Percentiles rank a stretch among this genome's conserved stretches.
Conservation (phyloP, 352 stramenopile genomes). For the Globisporangium cylindrosporum region DNA sequence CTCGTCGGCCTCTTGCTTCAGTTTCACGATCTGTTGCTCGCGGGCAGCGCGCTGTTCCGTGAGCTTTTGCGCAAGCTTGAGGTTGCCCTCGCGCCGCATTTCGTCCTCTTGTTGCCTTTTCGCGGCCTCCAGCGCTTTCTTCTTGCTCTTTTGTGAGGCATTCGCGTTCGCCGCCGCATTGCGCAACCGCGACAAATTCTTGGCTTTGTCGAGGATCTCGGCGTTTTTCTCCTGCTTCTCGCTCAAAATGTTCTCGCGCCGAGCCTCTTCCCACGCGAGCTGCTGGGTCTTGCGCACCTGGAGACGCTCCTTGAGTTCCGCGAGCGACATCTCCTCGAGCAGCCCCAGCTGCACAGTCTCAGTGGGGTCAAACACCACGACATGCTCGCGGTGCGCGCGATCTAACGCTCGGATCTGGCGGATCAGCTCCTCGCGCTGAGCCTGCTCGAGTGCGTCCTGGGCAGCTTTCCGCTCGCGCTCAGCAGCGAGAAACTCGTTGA, state of each 20-base stretch:
- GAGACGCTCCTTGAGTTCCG: slow-evolving; percentile 83
- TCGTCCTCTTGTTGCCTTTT: slow-evolving; percentile 64
- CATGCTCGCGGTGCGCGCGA: slow-evolving; percentile 72
- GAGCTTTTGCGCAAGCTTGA: slow-evolving; percentile 77
- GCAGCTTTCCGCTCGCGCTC: slow-evolving; percentile 58
- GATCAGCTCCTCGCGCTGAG: slow-evolving; percentile 81
- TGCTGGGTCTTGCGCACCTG: slow-evolving; percentile 74
- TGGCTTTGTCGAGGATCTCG: slow-evolving; percentile 64
- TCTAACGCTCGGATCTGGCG: slow-evolving; percentile 82
- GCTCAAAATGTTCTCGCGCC: slow-evolving; percentile 61
- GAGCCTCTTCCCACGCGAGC: slow-evolving; percentile 59
- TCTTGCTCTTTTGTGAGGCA: slow-evolving; percentile 42
- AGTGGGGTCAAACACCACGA: slow-evolving; percentile 89
- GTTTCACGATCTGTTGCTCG: slow-evolving; percentile 42
- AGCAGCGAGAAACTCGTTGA: slow-evolving; percentile 59
- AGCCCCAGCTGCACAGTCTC: slow-evolving; percentile 83
- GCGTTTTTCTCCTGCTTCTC: slow-evolving; percentile 82
- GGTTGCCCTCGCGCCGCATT: slow-evolving; percentile 51
- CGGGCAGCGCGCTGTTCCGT: slow-evolving; percentile 48
- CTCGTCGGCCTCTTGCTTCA: slow-evolving; percentile 59
- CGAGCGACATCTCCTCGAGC: slow-evolving; percentile 91
- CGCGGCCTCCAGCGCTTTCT: slow-evolving; percentile 48
- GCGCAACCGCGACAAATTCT: slow-evolving; percentile 74
- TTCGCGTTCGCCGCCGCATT: slow-evolving; percentile 66
- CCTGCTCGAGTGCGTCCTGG: slow-evolving; percentile 64